A percentile compares a stretch with the other conserved stretches of the same genome.
phyloP scores from a whole-genome alignment of 805 yeast genomes.

The Candida suzukii region DNA sequence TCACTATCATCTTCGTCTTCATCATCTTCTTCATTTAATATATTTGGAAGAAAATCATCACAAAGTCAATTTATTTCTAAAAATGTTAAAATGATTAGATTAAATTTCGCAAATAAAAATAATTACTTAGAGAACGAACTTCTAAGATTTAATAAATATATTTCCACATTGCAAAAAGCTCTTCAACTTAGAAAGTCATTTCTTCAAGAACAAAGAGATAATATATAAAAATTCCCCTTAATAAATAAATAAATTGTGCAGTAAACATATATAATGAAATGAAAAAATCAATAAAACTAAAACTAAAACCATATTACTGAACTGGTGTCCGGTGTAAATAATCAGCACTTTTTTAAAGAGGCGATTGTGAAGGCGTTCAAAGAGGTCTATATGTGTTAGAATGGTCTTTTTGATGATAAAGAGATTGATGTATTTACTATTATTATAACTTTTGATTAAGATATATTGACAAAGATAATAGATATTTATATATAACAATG shows the following conservation, averaged over 20 bases:
- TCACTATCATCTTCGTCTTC: neutral
- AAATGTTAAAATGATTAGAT: conserved; percentile 29
- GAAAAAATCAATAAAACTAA: no score
- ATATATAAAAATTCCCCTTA: no score
- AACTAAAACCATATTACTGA: no score
- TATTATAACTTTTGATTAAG: no score
- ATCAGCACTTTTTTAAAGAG: no score
- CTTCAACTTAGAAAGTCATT: neutral
- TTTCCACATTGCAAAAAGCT: conserved; percentile 38
- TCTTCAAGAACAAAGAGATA: neutral
- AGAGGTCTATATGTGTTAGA: neutral
- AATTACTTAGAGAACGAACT: conserved; percentile 38
- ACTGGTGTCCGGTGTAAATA: no score
- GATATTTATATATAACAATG: conserved; percentile 29
- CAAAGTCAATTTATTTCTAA: conserved; percentile 2
- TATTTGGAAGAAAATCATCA: neutral
- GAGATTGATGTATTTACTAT: neutral
- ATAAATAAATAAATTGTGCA: no score
- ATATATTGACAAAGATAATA: no score
- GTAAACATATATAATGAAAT: no score
- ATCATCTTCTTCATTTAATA: neutral
- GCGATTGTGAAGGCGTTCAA: neutral
- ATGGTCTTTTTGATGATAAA: neutral
- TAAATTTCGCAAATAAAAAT: conserved; percentile 34
- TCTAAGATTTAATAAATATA: conserved; percentile 37